Base-by-base conservation (phyloP, 257 asterid species). In the Gentiana dahurica region DNA sequence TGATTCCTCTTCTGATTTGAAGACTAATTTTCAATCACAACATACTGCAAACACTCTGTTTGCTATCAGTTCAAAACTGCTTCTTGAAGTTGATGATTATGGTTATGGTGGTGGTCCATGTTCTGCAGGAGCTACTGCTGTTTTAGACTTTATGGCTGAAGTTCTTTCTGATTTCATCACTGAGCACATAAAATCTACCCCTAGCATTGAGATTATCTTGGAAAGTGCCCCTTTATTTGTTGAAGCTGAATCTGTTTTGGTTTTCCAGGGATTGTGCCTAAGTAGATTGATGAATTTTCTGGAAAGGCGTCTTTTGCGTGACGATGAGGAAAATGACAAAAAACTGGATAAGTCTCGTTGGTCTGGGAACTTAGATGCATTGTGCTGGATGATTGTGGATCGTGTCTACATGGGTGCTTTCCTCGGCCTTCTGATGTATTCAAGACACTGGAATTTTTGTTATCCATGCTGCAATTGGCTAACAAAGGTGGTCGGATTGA, bases 61-160 rank as follows among this genome's bases (percentile, higher is more conserved):
- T 57, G 68, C 65, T 0, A 73, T 83, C 34, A 79, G 76, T 70
- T 77, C 97, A 24, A 84, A 73, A 57, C 84, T 83, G 59, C 90
- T 92, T 57, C 87, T 92, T 65, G 93, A 88, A 69, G 95, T 92
- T 61, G 99, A 92, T 69, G 94, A 92, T 68, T 81, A 84, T 75
- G 95, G 99, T 55, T 88, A 88, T 73, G 95, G 99, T 59, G 95
- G 99, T n/a, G 99, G 99, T 24, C 97, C 99, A 8, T 92, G 99
- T 63, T 88, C 99, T 65, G 94, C 97, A 66, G 95, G 87, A 55
- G 97, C 99, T 60, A 73, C 94, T 68, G 95, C 97, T 63, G 77
- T 92, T 75, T 70, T 88, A 48, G 99, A 92, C 72, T 86, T 92
- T 64, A 64, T 92, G 75, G 95, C 99, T 5, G 97, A 85, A 83